Evolutionary conservation across 1,284 basidiomycete genomes (phyloP), one percentile per base, ranked within the genome.

Genomic region (Veloboletus limbatus): DNA sequence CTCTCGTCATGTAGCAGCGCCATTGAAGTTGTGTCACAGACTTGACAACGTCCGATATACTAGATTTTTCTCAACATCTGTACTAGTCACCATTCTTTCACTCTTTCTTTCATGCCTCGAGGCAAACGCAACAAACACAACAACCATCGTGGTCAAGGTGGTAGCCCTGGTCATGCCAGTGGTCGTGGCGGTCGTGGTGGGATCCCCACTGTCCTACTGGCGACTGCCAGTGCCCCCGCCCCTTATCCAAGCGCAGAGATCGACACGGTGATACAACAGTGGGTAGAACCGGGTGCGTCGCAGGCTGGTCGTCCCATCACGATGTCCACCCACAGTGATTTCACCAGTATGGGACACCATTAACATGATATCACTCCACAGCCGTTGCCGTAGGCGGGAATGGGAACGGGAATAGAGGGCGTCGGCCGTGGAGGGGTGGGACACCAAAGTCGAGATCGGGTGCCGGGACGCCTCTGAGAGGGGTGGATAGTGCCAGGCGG

Each of bases 261-360:
- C 9, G 64, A 62, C 16, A 34, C 43, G 10, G 40, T 24, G 13
- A 47, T 63, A 47, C 60, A 62, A 20, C 43, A 51, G 3, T 62
- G 58, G 60, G 11, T 3, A 14, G 51, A 48, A 16, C 45, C 14
- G 20, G 42, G 62, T 63, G 43, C 52, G 59, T 59, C 16, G n/a
- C 26, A 17, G 37, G 43, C 33, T 43, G 31, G 22, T 38, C 30
- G 7, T 33, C 32, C 27, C 17, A 20, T 21, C 20, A 43, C 8
- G 17, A 30, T 28, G 40, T 28, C 22, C 25, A 16, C 8, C 25
- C 26, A 16, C 14, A 6, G 8, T 27, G 17, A 8, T 10, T 21
- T 20, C 18, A 13, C 35, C n/a, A 8, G 33, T 17, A 27, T 14
- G 17, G 24, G 49, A 47, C 35, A 49, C 47, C 42, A 21, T 49